Conservation (phyloP, 2,329 filamentous ascomycete species). For the Aspergillus caelatus region DNA sequence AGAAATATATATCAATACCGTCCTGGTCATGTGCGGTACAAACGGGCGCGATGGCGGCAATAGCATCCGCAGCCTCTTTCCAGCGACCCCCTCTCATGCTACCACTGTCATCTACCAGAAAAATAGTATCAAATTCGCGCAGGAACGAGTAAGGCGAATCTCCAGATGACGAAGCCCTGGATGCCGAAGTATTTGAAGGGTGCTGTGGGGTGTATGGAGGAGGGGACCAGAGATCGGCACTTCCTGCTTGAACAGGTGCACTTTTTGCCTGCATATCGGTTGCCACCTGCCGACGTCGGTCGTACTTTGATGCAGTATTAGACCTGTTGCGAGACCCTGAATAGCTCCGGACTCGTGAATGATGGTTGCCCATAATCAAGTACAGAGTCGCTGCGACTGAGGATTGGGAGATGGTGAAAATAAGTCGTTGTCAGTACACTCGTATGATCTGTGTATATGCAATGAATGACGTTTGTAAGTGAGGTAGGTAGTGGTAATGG, state of each 20-base stretch:
- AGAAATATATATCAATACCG: conserved; percentile 88
- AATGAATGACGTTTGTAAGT: neutral
- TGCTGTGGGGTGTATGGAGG: conserved; percentile 19
- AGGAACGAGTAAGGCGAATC: conserved; percentile 79
- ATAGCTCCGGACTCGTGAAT: conserved; percentile 2
- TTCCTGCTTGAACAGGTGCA: neutral
- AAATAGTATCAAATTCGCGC: conserved; percentile 77
- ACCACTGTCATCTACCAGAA: conserved; percentile 89
- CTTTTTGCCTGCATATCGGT: neutral
- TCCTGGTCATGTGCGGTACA: conserved; percentile 79
- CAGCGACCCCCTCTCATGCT: conserved; percentile 81
- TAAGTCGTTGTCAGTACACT: neutral
- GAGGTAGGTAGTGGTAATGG: neutral
- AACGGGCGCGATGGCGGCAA: conserved; percentile 76
- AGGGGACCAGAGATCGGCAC: conserved; percentile 19
- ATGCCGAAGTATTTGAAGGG: conserved; percentile 30
- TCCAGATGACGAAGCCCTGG: conserved; percentile 11
- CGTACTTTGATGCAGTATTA: neutral
- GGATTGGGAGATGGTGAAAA: neutral
- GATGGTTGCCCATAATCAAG: conserved; percentile 9
- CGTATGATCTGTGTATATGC: neutral
- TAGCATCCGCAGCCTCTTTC: conserved; percentile 71
- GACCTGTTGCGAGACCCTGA: neutral
- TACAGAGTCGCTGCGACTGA: neutral
- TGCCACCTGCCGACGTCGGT: neutral